Conservation (phyloP, 73 alveolate genomes). For the Breviolum minutum region DNA sequence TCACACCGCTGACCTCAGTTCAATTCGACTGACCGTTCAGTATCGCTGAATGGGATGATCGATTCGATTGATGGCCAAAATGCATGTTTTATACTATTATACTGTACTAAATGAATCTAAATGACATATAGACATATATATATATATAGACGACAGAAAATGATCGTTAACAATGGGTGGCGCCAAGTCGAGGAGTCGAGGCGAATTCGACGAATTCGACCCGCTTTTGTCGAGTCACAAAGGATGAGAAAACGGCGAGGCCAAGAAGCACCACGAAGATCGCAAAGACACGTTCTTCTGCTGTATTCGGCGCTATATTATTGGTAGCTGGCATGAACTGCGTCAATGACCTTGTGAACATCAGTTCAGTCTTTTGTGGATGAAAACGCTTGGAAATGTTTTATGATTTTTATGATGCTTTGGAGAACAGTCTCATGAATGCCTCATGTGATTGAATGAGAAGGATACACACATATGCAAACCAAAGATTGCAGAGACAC, state of each 20-base stretch:
- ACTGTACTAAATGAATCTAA: too few relatives aligned
- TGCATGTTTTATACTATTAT: too few relatives aligned
- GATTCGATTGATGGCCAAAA: too few relatives aligned
- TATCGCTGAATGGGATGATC: too few relatives aligned
- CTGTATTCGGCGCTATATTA: conserved; percentile 79
- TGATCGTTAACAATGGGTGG: background rate
- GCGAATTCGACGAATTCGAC: background rate
- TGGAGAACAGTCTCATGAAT: background rate
- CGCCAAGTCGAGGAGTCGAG: background rate
- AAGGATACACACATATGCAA: too few relatives aligned
- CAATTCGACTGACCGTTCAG: background rate
- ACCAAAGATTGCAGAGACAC: background rate
- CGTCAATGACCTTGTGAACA: conserved; percentile 33
- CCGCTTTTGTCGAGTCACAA: background rate
- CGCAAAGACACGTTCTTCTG: conserved; percentile 68
- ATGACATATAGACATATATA: too few relatives aligned
- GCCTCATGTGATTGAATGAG: too few relatives aligned
- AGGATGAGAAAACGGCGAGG: conserved; percentile 73
- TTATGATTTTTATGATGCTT: too few relatives aligned
- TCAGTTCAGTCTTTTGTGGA: background rate
- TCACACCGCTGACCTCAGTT: conserved; percentile 57
- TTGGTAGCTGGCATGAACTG: conserved; percentile 93
- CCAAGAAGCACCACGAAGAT: conserved; percentile 70
- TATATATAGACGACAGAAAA: too few relatives aligned
- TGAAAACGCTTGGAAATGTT: too few relatives aligned